Conservation (phyloP, 169 alveolate genomes). For the Plasmodium falciparum region DNA sequence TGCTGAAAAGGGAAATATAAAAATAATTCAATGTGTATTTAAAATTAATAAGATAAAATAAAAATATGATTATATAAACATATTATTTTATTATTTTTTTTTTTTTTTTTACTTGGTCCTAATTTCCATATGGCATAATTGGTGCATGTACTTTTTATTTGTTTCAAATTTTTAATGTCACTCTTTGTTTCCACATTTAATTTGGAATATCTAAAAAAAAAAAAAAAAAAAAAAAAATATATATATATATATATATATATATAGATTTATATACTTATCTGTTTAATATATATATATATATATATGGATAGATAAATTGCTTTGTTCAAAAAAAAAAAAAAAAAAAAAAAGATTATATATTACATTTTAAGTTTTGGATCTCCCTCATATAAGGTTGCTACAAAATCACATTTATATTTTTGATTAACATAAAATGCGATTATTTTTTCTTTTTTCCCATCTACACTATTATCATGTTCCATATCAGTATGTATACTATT, state of each 20-base stretch:
- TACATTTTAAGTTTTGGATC: constrained; percentile 34
- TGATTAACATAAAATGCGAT: constrained; percentile 52
- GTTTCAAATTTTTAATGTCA: constrained; percentile 45
- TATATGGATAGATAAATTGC: not conserved
- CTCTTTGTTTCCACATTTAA: constrained; percentile 62
- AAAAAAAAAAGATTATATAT: not conserved
- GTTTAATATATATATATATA: not conserved
- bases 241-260: not conserved
- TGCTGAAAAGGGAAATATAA: constrained; percentile 3
- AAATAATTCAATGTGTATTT: not conserved
- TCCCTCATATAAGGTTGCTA: constrained; percentile 31
- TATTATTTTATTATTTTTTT: not conserved
- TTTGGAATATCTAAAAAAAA: constrained; percentile 28
- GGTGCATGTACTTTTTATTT: constrained; percentile 17
- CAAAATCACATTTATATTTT: constrained; percentile 57
- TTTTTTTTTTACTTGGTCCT: constrained; percentile 19
- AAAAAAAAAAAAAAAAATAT: not conserved
- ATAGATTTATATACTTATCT: no score
- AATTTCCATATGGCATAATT: constrained; percentile 52
- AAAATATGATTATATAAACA: not conserved
- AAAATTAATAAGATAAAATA: not conserved
- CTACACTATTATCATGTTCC: not conserved
- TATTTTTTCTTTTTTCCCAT: constrained; percentile 3
- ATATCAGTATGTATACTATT: not conserved
- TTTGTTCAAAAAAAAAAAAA: not conserved